phyloP scores from a whole-genome alignment of 73 alveolate genomes.

The Paramecium tetraurelia region DNA sequence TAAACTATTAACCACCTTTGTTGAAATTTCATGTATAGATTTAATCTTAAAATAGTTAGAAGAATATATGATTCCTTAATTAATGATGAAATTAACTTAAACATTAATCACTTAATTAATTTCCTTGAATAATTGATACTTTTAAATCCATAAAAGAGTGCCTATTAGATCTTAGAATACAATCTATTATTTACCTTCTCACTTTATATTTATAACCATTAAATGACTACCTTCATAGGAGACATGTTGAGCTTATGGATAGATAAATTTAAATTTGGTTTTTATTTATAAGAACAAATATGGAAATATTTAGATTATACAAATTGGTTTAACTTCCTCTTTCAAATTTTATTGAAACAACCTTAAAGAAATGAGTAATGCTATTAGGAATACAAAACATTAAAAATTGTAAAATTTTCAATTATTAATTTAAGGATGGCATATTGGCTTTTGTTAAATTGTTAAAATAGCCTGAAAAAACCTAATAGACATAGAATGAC shows the following conservation, averaged over 20 bases:
- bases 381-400: background rate
- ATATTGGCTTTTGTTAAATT: background rate
- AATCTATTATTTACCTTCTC: background rate
- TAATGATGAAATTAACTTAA: background rate
- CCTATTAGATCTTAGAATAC: background rate
- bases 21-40: background rate
- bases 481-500: background rate
- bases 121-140: background rate
- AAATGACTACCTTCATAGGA: background rate
- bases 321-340: background rate
- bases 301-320: slow-evolving; percentile 4
- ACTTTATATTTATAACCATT: background rate
- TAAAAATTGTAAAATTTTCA: background rate
- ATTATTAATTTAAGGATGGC: background rate
- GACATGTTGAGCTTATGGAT: background rate
- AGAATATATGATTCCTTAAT: background rate
- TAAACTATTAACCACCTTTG: background rate
- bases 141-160: background rate
- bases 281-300: background rate
- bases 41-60: background rate
- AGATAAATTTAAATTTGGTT: slow-evolving; percentile 4
- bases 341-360: background rate
- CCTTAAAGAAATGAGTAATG: background rate
- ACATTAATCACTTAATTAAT: background rate
- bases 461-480: background rate